Percentiles rank a stretch among this genome's conserved stretches.
Conservation (phyloP, 129 eudicot species). For the Chrysanthemum seticuspe region DNA sequence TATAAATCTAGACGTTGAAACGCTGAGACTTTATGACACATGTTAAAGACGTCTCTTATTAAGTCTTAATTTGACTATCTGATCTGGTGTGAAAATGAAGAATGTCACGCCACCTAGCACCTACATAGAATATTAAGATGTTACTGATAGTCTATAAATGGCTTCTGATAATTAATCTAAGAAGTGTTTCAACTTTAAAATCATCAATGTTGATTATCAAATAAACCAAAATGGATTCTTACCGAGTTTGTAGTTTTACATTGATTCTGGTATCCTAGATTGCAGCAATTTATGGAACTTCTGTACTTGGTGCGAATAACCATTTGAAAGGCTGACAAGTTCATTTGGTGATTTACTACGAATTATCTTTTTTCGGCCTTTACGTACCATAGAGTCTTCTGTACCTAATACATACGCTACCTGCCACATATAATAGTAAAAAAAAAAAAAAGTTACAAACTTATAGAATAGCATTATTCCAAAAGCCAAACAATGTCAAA, state of each 20-base stretch:
- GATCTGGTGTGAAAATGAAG: slow-evolving; percentile 1
- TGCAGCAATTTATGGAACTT: slow-evolving; percentile 46
- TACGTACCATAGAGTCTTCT: slow-evolving; percentile 71
- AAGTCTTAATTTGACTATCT: slow-evolving; percentile 13
- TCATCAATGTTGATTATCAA: neutral
- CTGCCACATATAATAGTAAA: slow-evolving; percentile 36
- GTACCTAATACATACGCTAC: slow-evolving; percentile 78
- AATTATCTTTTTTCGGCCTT: slow-evolving; percentile 40
- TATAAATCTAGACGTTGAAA: slow-evolving; percentile 10
- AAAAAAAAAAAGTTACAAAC: neutral
- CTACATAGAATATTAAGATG: slow-evolving; percentile 5
- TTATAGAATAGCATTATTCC: no score
- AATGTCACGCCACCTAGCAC: slow-evolving; percentile 21
- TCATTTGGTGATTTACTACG: slow-evolving; percentile 28
- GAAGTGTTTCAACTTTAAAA: neutral
- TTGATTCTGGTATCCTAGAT: slow-evolving; percentile 27
- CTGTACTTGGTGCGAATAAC: slow-evolving; percentile 29
- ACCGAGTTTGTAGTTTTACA: slow-evolving; percentile 10
- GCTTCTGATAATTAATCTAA: neutral
- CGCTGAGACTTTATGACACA: slow-evolving; percentile 12
- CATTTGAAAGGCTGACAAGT: slow-evolving; percentile 33
- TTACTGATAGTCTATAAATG: neutral
- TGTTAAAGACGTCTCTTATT: slow-evolving; percentile 21
- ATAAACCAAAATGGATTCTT: neutral
- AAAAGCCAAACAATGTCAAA: no score